These are phyloP conservation scores for Aspergillus sp. DNA, from an alignment of 2,329 filamentous ascomycete genomes.

Conservation along the genomic window DNA sequence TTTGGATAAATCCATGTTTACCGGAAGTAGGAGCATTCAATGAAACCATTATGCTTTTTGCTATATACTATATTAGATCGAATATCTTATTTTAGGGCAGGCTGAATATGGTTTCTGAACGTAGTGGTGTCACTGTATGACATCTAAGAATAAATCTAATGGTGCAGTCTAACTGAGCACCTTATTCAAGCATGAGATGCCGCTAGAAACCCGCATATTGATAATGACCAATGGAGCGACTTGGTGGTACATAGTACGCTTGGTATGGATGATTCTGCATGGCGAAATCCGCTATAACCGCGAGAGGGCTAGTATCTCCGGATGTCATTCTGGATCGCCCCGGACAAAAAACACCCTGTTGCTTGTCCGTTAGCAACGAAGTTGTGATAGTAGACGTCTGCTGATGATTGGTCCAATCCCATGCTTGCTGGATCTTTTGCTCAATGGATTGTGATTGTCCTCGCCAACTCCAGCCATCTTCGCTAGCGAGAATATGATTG, in stretches of 20 bases:
- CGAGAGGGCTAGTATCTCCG: slow-evolving; percentile 61
- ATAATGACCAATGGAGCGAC: slow-evolving; percentile 28
- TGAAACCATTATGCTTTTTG: too few relatives aligned
- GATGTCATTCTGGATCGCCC: slow-evolving; percentile 26
- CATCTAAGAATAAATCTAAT: neutral
- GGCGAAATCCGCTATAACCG: slow-evolving; percentile 65
- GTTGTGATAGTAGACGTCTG: slow-evolving; percentile 5
- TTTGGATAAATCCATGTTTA: neutral
- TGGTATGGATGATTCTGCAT: slow-evolving; percentile 74
- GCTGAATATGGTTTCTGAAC: neutral
- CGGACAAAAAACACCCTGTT: slow-evolving; percentile 17
- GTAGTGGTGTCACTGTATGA: neutral
- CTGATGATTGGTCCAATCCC: slow-evolving; percentile 57
- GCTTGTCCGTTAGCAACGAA: slow-evolving; percentile 5
- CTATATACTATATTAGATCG: too few relatives aligned
- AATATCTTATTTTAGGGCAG: too few relatives aligned
- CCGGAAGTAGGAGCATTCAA: neutral
- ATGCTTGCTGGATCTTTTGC: slow-evolving; percentile 62
- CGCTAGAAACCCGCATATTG: slow-evolving; percentile 14
- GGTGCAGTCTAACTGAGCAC: too few relatives aligned
- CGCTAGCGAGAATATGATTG: slow-evolving; percentile 57
- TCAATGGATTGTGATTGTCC: slow-evolving; percentile 59
- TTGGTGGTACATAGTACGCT: slow-evolving; percentile 66
- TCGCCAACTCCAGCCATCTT: slow-evolving; percentile 59
- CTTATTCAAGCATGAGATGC: neutral